Evolutionary conservation across 148 eudicot species (phyloP), one percentile per base, ranked within the genome.

Genomic region (Arbutus unedo): DNA sequence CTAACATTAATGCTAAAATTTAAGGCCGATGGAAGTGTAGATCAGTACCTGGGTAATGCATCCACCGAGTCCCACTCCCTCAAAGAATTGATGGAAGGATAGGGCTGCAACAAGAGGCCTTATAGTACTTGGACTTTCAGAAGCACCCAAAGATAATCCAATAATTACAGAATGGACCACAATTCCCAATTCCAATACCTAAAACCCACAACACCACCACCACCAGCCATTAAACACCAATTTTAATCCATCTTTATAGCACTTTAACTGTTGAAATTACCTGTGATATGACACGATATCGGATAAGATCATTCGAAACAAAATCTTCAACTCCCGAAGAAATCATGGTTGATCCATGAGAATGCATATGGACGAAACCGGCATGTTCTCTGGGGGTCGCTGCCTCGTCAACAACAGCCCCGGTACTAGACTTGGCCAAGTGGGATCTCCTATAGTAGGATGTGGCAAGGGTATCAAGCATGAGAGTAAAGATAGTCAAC

Each of bases 151-250:
- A 44, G 77, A 48, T 44, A 74, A 15, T 74, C 77, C 77, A 74
- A 74, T 74, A 74, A 74, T 74, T 8, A 74, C 77, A n/a, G 77
- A 74, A 14, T 74, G 77, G 5, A 74, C 77, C 77, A 74, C 77
- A n/a, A 74, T 74, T 47, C 77, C 77, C 15, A 74, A 2, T 47
- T 74, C 77, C 54, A 74, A 74, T 47, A 74, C 77, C 77, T 74
- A 2, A 64, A 70, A 6, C 25, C 44, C 0, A 0, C 13, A 64
- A 31, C 38, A 31, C 38, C 38, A 31, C 38, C 38, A 31, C 38
- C 38, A 31, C 1, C 38, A 31, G 1, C 38, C 38, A 31, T 31
- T 31, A 31, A 31, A 31, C 38, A 31, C 38, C 38, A 31, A 31
- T 0, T 31, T 31, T 31, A 31, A 31, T 31, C 38, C 38, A 31